Percentiles rank a stretch among this genome's conserved stretches.
Conservation (phyloP, 768 basidiomycete species). For the Mycena epipterygia region DNA sequence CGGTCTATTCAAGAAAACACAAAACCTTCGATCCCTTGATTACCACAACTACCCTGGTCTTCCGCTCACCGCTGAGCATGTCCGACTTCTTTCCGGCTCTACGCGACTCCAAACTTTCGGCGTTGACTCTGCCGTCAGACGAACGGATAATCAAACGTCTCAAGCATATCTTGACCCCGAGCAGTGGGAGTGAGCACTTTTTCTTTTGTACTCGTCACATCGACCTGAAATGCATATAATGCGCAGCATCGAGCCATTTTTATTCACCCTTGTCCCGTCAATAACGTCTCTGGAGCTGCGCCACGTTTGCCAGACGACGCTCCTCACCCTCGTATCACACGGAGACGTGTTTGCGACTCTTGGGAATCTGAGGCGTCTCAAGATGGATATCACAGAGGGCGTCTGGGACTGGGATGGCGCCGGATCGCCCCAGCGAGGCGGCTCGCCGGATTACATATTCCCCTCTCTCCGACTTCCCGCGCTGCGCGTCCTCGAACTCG, state of each 20-base stretch:
- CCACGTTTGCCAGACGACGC: constrained; percentile 16
- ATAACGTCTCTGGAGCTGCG: constrained; percentile 33
- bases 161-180: constrained; percentile 5
- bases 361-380: constrained; percentile 27
- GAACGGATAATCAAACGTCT: neutral
- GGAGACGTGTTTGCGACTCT: constrained; percentile 21
- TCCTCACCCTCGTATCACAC: constrained; percentile 16
- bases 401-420: constrained; percentile 38
- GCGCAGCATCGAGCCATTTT: constrained; percentile 29
- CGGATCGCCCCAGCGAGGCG: constrained; percentile 36
- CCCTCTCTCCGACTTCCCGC: constrained; percentile 36
- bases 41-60: constrained; percentile 32
- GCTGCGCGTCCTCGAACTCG: constrained; percentile 34
- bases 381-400: constrained; percentile 39
- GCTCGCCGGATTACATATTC: constrained; percentile 29
- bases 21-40: constrained; percentile 31
- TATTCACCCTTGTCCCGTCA: constrained; percentile 22
- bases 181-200: constrained; percentile 21
- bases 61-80: neutral
- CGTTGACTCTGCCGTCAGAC: constrained; percentile 13
- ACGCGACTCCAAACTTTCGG: constrained; percentile 21
- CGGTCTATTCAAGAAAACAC: constrained; percentile 17
- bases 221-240: neutral
- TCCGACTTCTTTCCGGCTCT: constrained; percentile 7
- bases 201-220: neutral